Evolutionary conservation across 208 protist genomes (phyloP).

Genomic region (Trypanosoma theileri): DNA sequence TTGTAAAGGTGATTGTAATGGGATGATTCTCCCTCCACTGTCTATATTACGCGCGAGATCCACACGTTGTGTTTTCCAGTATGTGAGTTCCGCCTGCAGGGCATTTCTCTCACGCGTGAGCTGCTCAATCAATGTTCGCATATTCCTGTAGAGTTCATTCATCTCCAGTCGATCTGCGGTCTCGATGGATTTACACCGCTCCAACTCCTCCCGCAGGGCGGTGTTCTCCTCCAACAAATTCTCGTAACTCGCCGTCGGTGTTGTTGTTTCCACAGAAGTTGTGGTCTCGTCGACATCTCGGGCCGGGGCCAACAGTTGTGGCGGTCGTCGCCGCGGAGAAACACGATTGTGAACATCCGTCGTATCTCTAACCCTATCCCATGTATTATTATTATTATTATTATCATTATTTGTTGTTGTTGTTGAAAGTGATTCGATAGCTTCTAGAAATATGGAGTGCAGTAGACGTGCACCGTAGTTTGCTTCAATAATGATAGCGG

Average conservation of each 20-base stretch:
- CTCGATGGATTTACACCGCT: conserved; percentile 27
- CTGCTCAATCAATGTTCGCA: conserved; percentile 20
- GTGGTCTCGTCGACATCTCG: not conserved
- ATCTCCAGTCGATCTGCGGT: conserved; percentile 24
- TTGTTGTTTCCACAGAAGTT: not conserved
- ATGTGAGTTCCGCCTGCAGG: conserved; percentile 8
- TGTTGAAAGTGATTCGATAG: not conserved
- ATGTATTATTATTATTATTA: not conserved
- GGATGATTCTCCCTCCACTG: not conserved
- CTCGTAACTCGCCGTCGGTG: not conserved
- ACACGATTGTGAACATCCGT: too few species aligned
- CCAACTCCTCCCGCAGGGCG: conserved; percentile 17
- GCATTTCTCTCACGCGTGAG: conserved; percentile 16
- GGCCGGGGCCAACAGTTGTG: not conserved
- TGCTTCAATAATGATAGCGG: conserved; percentile 24
- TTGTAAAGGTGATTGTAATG: too few species aligned
- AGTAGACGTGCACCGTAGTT: conserved; percentile 29
- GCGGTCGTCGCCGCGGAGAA: too few species aligned
- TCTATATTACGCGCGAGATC: not conserved
- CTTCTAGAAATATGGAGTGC: conserved; percentile 27
- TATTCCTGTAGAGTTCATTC: conserved; percentile 32
- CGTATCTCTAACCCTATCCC: not conserved
- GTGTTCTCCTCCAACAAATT: conserved; percentile 24
- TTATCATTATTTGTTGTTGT: not conserved
- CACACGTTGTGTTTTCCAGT: not conserved